Evolutionary conservation across 2,329 filamentous ascomycete species (phyloP).

Genomic region (Hirsutella minnesotensis): DNA sequence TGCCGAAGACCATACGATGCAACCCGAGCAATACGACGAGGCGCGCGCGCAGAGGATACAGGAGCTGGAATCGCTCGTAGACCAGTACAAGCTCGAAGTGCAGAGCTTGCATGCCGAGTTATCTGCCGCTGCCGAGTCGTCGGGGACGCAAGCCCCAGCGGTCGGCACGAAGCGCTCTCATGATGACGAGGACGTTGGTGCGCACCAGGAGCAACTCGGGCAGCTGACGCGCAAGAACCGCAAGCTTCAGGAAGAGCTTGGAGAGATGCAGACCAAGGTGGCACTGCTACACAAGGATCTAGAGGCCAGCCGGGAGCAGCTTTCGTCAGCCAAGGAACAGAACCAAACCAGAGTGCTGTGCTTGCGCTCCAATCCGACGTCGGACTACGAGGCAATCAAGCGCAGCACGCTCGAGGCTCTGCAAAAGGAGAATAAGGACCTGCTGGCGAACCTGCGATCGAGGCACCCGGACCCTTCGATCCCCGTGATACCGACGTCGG

Average conservation of each 20-base stretch:
- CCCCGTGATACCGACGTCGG: conserved; percentile 62
- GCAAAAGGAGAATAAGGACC: conserved; percentile 70
- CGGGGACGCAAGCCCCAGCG: conserved; percentile 23
- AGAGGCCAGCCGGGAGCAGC: conserved; percentile 59
- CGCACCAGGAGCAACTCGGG: conserved; percentile 61
- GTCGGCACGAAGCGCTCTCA: conserved; percentile 53
- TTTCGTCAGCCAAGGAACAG: conserved; percentile 52
- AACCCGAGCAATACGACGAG: conserved; percentile 67
- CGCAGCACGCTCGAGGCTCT: conserved; percentile 65
- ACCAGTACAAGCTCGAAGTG: conserved; percentile 75
- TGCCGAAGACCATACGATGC: conserved; percentile 76
- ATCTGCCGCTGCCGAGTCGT: conserved; percentile 44
- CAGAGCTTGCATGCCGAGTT: conserved; percentile 64
- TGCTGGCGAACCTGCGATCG: conserved; percentile 58
- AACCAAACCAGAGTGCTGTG: conserved; percentile 74
- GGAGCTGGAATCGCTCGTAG: conserved; percentile 75
- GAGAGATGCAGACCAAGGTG: conserved; percentile 55
- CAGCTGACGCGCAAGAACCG: conserved; percentile 81
- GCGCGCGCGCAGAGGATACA: conserved; percentile 62
- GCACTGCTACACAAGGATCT: conserved; percentile 66
- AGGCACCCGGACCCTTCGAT: conserved; percentile 28
- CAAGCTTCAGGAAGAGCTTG: conserved; percentile 67
- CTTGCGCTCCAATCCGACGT: conserved; percentile 83
- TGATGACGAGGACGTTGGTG: conserved; percentile 46
- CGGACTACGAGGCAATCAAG: conserved; percentile 76